Conservation (phyloP, 2,329 filamentous ascomycete species). For the Ilyonectria mors-panacis region DNA sequence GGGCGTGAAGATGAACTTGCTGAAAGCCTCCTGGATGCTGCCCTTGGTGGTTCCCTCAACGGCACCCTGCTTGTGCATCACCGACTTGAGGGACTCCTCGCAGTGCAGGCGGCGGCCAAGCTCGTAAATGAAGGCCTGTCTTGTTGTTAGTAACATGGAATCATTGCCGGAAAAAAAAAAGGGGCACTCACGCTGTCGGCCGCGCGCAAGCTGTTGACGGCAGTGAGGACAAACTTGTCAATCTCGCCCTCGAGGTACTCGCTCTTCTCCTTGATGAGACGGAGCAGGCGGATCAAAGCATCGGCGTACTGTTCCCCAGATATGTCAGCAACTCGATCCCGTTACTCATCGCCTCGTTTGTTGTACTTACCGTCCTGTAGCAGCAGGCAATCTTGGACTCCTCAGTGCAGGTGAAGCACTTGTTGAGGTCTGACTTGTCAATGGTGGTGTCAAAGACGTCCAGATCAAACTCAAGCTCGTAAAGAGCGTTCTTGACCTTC, state of each 20-base stretch:
- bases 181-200: conserved; percentile 46
- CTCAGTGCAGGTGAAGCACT: conserved; percentile 43
- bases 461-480: conserved; percentile 47
- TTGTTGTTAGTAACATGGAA: conserved; percentile 1
- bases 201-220: conserved; percentile 49
- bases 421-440: conserved; percentile 45
- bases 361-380: conserved; percentile 42
- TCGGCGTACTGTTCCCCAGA: conserved; percentile 46
- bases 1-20: conserved; percentile 46
- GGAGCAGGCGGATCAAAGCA: conserved; percentile 46
- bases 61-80: conserved; percentile 51
- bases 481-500: conserved; percentile 43
- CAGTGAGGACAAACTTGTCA: conserved; percentile 47
- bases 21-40: conserved; percentile 48
- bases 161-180: background rate
- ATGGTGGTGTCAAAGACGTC: conserved; percentile 47
- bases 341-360: background rate
- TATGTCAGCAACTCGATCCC: background rate
- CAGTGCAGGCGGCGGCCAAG: conserved; percentile 48
- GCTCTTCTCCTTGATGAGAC: conserved; percentile 44
- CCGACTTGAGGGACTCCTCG: conserved; percentile 39
- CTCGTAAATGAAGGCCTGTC: conserved; percentile 47
- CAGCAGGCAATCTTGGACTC: conserved; percentile 47
- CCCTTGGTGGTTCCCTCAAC: conserved; percentile 47
- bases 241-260: conserved; percentile 47